phyloP scores from a whole-genome alignment of 768 basidiomycete genomes.

The Termitomyces sp. region DNA sequence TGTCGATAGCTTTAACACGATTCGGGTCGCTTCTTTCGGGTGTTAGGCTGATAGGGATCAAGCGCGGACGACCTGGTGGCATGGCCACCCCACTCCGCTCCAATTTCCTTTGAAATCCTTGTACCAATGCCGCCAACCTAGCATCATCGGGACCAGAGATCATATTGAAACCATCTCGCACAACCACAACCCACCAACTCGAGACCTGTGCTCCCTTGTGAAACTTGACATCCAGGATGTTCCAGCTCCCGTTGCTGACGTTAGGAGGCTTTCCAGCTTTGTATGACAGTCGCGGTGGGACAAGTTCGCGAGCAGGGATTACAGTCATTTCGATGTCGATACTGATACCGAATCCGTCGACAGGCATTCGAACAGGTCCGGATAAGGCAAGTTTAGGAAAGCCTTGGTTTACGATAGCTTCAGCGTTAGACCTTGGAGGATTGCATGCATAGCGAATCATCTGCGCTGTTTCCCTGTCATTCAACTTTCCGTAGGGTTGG shows the following conservation, averaged over 20 bases:
- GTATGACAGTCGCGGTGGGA: slow-evolving; percentile 55
- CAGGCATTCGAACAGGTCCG: slow-evolving; percentile 25
- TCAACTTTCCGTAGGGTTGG: slow-evolving; percentile 57
- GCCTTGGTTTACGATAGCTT: slow-evolving; percentile 53
- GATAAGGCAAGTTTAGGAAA: slow-evolving; percentile 48
- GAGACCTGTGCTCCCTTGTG: slow-evolving; percentile 44
- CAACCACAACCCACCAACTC: slow-evolving; percentile 64
- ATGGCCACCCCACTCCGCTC: slow-evolving; percentile 52
- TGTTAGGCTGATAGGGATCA: slow-evolving; percentile 30
- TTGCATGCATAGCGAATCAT: slow-evolving; percentile 74
- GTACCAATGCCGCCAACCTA: slow-evolving; percentile 36
- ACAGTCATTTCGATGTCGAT: slow-evolving; percentile 56
- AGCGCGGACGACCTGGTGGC: slow-evolving; percentile 27
- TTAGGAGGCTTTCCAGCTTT: slow-evolving; percentile 32
- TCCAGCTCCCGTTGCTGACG: slow-evolving; percentile 67
- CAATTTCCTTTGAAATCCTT: slow-evolving; percentile 54
- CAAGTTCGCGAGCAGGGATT: slow-evolving; percentile 62
- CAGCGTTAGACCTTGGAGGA: slow-evolving; percentile 53
- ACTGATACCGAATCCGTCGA: slow-evolving; percentile 53
- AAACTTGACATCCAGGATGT: slow-evolving; percentile 69
- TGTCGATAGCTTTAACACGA: slow-evolving; percentile 30
- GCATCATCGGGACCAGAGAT: slow-evolving; percentile 40
- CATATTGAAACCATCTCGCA: slow-evolving; percentile 41
- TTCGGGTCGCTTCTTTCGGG: slow-evolving; percentile 22
- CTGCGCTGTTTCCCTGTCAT: slow-evolving; percentile 52